Conservation (phyloP, 1,284 basidiomycete genomes). For the Sparassis latifolia region DNA sequence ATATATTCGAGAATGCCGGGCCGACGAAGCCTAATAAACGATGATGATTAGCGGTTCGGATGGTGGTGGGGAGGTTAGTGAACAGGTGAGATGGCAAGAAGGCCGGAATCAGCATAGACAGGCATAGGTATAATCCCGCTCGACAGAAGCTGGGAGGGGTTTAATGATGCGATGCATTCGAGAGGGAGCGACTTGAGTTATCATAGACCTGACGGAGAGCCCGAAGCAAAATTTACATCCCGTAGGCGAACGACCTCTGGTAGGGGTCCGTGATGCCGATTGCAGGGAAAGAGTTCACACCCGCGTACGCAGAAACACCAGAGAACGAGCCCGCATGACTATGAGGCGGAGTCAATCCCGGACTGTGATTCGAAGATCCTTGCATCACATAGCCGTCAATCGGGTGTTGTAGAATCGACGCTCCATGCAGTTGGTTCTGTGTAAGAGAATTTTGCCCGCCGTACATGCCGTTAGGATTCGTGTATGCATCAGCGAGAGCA, state of each 20-base stretch:
- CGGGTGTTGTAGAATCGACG: constrained; percentile 55
- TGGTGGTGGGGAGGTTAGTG: constrained; percentile 18
- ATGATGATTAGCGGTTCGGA: constrained; percentile 19
- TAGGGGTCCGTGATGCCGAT: constrained; percentile 66
- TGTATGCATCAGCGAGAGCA: constrained; percentile 65
- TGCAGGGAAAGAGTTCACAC: constrained; percentile 30
- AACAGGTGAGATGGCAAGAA: constrained; percentile 29
- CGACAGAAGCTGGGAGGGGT: constrained; percentile 16
- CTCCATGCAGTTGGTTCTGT: constrained; percentile 34
- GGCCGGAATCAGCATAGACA: constrained; percentile 27
- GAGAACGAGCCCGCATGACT: constrained; percentile 50
- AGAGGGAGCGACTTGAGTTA: constrained; percentile 19
- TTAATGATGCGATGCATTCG: constrained; percentile 15
- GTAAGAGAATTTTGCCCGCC: constrained; percentile 36
- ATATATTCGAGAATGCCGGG: constrained; percentile 25
- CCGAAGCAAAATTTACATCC: constrained; percentile 48
- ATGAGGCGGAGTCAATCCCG: constrained; percentile 50
- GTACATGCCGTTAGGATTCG: constrained; percentile 55
- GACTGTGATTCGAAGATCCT: constrained; percentile 56
- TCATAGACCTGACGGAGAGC: constrained; percentile 10
- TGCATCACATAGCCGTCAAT: constrained; percentile 78
- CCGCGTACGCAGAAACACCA: constrained; percentile 48
- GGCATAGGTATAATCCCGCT: constrained; percentile 28
- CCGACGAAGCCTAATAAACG: constrained; percentile 25
- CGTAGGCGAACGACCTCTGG: constrained; percentile 69